Conservation (phyloP, 192 early-diverging fungal species). For the Mortierella hygrophila region DNA sequence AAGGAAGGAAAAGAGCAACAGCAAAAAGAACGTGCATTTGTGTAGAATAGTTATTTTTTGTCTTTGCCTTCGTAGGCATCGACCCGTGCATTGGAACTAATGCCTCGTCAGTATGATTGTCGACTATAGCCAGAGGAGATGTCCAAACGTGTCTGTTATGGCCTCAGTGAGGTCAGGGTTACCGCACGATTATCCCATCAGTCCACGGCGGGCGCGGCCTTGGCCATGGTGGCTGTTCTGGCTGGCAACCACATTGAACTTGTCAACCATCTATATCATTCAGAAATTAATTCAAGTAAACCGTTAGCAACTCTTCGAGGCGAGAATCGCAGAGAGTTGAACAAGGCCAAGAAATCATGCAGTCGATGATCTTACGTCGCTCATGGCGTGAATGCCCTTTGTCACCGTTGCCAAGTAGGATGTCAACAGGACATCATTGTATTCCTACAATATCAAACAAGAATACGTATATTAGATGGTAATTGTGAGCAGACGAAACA, state of each 20-base stretch:
- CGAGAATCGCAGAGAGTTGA: not conserved
- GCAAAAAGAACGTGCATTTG: no score
- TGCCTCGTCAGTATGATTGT: not conserved
- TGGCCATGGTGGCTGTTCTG: constrained; percentile 14
- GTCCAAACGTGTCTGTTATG: not conserved
- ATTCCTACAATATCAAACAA: constrained; percentile 69
- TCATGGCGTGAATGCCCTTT: constrained; percentile 76
- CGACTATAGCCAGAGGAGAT: not conserved
- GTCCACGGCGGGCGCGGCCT: constrained; percentile 34
- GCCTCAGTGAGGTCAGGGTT: not conserved
- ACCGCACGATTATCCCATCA: constrained; percentile 18
- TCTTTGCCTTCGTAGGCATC: not conserved
- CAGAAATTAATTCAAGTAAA: not conserved
- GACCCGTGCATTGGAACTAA: not conserved
- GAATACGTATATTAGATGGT: not conserved
- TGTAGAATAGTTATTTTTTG: not conserved
- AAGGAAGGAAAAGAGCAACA: no score
- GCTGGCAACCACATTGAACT: constrained; percentile 43
- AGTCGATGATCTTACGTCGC: constrained; percentile 61
- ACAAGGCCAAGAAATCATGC: no score
- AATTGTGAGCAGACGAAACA: no score
- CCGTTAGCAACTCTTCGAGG: not conserved
- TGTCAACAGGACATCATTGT: constrained; percentile 84
- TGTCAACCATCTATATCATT: constrained; percentile 37
- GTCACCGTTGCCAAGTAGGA: constrained; percentile 83